A percentile compares a stretch with the other conserved stretches of the same genome.
These are phyloP conservation scores for Aspergillus diversus DNA, from an alignment of 495 filamentous ascomycete genomes.

Conservation along the genomic window DNA sequence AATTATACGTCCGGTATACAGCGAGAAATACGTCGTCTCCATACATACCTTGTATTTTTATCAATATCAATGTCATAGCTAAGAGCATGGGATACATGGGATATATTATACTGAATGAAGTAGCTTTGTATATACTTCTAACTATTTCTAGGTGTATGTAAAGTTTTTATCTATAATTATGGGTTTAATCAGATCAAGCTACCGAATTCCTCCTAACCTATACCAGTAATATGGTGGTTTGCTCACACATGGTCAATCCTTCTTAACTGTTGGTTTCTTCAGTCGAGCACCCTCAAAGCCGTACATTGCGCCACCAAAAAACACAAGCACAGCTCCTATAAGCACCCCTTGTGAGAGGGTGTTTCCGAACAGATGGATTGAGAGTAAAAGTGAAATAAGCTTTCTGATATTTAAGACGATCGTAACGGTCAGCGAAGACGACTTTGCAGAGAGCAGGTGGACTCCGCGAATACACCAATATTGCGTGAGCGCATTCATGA, in stretches of 20 bases:
- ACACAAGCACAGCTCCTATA: slow-evolving; percentile 81
- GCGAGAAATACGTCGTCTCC: not conserved
- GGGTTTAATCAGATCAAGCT: no score
- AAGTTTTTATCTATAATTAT: no score
- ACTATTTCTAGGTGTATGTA: no score
- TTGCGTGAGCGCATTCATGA: slow-evolving; percentile 86
- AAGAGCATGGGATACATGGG: no score
- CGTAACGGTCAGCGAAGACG: slow-evolving; percentile 91
- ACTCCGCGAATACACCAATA: slow-evolving; percentile 94
- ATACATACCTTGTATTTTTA: slow-evolving; percentile 1
- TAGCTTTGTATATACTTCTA: no score
- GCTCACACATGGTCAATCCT: slow-evolving; percentile 18
- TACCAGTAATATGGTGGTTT: no score
- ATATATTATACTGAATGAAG: no score
- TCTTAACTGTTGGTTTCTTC: slow-evolving; percentile 32
- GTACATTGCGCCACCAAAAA: slow-evolving; percentile 85
- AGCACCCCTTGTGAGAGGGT: slow-evolving; percentile 72
- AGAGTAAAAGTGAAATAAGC: slow-evolving; percentile 85
- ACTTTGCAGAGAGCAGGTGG: slow-evolving; percentile 81
- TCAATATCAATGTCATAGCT: not conserved
- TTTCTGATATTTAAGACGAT: slow-evolving; percentile 96
- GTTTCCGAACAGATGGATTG: slow-evolving; percentile 93
- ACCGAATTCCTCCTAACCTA: no score
- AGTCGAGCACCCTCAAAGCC: slow-evolving; percentile 68
- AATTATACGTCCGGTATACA: not conserved